Percentiles rank a stretch among this genome's conserved stretches.
phyloP scores from a whole-genome alignment of 2,329 filamentous ascomycete genomes.

The Rutstroemia sp. region DNA sequence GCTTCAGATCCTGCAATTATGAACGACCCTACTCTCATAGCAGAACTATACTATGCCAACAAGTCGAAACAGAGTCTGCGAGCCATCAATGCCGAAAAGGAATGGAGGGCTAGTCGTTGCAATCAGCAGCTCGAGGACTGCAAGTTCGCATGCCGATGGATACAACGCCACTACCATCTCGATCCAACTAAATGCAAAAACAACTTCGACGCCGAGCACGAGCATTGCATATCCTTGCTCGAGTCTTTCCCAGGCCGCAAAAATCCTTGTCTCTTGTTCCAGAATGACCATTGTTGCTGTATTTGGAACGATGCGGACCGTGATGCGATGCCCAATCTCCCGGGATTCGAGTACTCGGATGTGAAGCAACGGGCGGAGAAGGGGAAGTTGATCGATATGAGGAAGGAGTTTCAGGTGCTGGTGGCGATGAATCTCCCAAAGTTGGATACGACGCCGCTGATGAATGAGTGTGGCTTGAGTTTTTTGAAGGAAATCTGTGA shows the following conservation, averaged over 20 bases:
- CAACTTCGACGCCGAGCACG: not conserved
- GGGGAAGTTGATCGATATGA: too few relatives aligned
- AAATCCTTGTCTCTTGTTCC: not conserved
- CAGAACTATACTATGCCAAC: not conserved
- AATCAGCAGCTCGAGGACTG: not conserved
- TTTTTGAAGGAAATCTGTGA: too few relatives aligned
- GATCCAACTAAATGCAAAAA: not conserved
- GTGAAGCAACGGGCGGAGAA: not conserved
- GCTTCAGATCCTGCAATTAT: not conserved
- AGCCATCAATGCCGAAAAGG: not conserved
- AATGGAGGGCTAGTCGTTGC: not conserved
- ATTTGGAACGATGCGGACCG: not conserved
- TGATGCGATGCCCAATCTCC: not conserved
- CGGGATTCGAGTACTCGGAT: not conserved
- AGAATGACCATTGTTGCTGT: not conserved
- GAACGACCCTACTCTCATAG: not conserved
- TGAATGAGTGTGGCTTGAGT: too few relatives aligned
- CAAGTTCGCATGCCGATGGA: not conserved
- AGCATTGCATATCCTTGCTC: constrained; percentile 1
- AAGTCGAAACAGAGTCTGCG: not conserved
- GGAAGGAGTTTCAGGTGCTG: too few relatives aligned
- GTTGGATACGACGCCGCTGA: too few relatives aligned
- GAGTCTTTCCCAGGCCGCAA: not conserved
- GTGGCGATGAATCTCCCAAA: too few relatives aligned
- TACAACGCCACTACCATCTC: not conserved